A percentile compares a stretch with the other conserved stretches of the same genome.
Conservation (phyloP, 768 basidiomycete genomes). For the Tricholomella constricta region DNA sequence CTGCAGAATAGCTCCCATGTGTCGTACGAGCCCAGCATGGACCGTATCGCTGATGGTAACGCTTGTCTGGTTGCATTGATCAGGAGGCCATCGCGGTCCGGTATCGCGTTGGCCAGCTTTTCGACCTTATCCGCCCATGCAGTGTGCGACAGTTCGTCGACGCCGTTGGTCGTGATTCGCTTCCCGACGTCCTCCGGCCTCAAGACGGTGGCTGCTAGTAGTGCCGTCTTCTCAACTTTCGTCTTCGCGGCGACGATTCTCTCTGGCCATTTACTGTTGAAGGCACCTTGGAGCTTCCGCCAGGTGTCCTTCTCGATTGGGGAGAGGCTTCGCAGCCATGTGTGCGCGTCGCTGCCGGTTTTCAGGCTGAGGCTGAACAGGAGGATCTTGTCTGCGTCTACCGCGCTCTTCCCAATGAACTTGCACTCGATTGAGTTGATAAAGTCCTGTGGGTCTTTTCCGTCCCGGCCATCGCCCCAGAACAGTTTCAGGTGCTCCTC, state of each 20-base stretch:
- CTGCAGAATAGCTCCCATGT: conserved; percentile 20
- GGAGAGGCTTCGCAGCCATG: conserved; percentile 16
- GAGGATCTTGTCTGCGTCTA: conserved; percentile 10
- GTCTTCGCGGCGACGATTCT: no score
- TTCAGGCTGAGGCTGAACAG: conserved; percentile 13
- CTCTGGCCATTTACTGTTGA: conserved; percentile 20
- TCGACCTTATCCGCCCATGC: conserved; percentile 25
- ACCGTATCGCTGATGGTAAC: conserved; percentile 7
- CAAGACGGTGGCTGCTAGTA: conserved; percentile 10
- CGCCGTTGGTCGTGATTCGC: conserved; percentile 14
- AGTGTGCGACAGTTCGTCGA: conserved; percentile 21
- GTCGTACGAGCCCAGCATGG: conserved; percentile 1
- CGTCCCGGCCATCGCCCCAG: conserved; percentile 1
- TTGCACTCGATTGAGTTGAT: conserved; percentile 14
- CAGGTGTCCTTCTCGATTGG: conserved; percentile 12
- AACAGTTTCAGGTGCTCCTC: not conserved
- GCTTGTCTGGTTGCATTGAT: conserved; percentile 7
- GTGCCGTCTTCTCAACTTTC: conserved; percentile 1
- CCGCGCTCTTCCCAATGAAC: conserved; percentile 2
- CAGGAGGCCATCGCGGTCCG: conserved; percentile 16
- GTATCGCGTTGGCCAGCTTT: conserved; percentile 13
- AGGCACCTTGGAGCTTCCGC: conserved; percentile 9
- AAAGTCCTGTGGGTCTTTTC: conserved; percentile 22
- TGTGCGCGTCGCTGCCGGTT: conserved; percentile 3
- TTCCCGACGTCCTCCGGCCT: conserved; percentile 16